Conservation (phyloP, 345 rosid genomes). For the Isatis tinctoria region DNA sequence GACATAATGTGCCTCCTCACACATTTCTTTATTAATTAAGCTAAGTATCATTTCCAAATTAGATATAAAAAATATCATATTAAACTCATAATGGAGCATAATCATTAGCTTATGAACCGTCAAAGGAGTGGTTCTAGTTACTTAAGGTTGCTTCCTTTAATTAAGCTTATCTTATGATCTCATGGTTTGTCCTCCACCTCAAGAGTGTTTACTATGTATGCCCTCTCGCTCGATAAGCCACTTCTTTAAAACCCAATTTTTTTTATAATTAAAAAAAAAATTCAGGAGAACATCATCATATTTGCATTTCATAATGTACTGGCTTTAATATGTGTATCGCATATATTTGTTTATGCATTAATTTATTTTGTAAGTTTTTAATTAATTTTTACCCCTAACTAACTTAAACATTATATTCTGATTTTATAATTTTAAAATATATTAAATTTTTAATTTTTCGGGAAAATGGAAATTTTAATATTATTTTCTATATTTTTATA, state of each 20-base stretch:
- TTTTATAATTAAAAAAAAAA: neutral
- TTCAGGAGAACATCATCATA: too few relatives aligned
- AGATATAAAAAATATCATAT: slow-evolving; percentile 5
- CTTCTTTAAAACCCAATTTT: neutral
- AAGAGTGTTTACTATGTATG: neutral
- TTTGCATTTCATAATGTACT: too few relatives aligned
- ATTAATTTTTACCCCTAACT: too few relatives aligned
- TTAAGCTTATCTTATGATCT: slow-evolving; percentile 20
- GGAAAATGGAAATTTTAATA: too few relatives aligned
- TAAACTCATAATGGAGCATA: slow-evolving; percentile 28
- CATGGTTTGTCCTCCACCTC: slow-evolving; percentile 10
- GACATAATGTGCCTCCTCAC: slow-evolving; percentile 23
- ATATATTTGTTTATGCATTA: too few relatives aligned
- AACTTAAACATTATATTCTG: too few relatives aligned
- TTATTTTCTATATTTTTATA: too few relatives aligned
- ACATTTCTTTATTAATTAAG: slow-evolving; percentile 1
- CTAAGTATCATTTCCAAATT: slow-evolving; percentile 4
- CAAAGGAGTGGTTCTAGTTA: slow-evolving; percentile 34
- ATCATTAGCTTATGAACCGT: slow-evolving; percentile 33
- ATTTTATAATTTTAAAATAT: too few relatives aligned
- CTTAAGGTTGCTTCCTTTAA: slow-evolving; percentile 15
- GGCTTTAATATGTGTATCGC: too few relatives aligned
- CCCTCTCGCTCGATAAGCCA: slow-evolving; percentile 20
- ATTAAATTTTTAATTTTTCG: too few relatives aligned
- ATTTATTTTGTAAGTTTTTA: too few relatives aligned